Evolutionary conservation across 768 basidiomycete genomes (phyloP), one percentile per base, ranked within the genome.

Genomic region (Boletus rufocinnamomeus): DNA sequence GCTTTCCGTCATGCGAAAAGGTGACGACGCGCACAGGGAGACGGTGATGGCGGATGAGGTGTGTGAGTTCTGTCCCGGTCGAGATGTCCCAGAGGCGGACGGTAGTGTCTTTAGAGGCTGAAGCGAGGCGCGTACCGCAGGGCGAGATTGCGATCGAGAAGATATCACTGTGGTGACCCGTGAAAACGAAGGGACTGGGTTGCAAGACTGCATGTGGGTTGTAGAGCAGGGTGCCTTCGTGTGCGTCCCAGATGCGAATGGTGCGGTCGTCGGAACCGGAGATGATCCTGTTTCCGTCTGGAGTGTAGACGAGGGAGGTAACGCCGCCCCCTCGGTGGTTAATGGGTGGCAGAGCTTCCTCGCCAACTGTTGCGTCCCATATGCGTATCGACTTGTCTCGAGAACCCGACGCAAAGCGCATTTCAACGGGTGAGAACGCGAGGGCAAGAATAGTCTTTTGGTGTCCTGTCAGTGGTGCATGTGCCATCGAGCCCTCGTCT

Each of bases 241-340:
- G 60, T 13, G 63, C 67, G 19, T 74, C 63, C 71, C 71, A 74
- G 54, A 75, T 35, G 17, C 67, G 70, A 17, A 75, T 65, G 1
- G 54, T 59, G 49, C 65, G 66, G 40, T 75, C 66, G 46, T 71
- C 70, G 2, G 72, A 71, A 35, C 67, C 71, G 19, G 74, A 74
- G 37, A 75, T 51, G 54, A 74, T 52, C 43, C 23, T 63, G 46
- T 25, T 49, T 16, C 72, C 69, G 37, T 75, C 72, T n/a, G 64
- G 65, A 16, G 67, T 74, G 44, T 73, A 74, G 9, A 41, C 60
- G 23, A 75, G 65, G 5, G 65, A 58, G 25, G 63, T 68, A 6
- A 74, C 63, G 2, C 61, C 56, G 4, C 69, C 68, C 1, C 58
- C 61, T 50, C 41, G 54, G 45, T 69, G 63, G 17, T 30, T 2